Conservation (phyloP, 2,329 filamentous ascomycete species). For the Talaromyces funiculosus region DNA sequence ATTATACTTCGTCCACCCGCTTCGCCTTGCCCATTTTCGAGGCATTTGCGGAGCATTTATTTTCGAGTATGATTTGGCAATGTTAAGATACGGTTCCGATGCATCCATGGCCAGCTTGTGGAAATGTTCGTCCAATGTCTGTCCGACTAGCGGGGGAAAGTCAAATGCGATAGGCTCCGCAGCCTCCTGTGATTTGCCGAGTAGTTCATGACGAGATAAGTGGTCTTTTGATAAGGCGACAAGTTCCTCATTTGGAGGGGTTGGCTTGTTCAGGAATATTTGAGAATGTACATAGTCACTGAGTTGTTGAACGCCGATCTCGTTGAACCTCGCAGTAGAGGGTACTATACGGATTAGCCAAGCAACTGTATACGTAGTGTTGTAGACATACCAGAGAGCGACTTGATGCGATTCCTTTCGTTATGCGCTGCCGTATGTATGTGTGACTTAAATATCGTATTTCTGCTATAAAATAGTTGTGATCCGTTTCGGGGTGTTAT, state of each 20-base stretch:
- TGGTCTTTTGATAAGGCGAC: slow-evolving; percentile 78
- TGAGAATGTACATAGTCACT: slow-evolving; percentile 77
- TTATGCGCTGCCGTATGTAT: background rate
- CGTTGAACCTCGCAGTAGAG: slow-evolving; percentile 68
- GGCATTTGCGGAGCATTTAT: slow-evolving; percentile 54
- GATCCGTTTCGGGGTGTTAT: background rate
- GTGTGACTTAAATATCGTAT: background rate
- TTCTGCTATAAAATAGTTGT: background rate
- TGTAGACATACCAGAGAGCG: slow-evolving; percentile 25
- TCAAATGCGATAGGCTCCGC: slow-evolving; percentile 74
- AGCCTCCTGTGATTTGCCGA: slow-evolving; percentile 83
- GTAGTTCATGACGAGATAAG: slow-evolving; percentile 73
- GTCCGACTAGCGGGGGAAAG: slow-evolving; percentile 70
- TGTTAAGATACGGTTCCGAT: slow-evolving; percentile 73
- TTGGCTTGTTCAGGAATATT: slow-evolving; percentile 59
- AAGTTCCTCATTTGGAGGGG: slow-evolving; percentile 61
- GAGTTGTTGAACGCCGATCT: slow-evolving; percentile 90
- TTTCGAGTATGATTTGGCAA: slow-evolving; percentile 68
- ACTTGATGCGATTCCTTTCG: slow-evolving; percentile 11
- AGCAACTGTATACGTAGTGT: background rate
- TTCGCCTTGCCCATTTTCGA: slow-evolving; percentile 68
- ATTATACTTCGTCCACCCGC: slow-evolving; percentile 94
- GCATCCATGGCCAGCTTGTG: slow-evolving; percentile 78
- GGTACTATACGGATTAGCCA: slow-evolving; percentile 24
- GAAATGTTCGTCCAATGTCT: slow-evolving; percentile 89